Evolutionary conservation across 2,329 filamentous ascomycete genomes (phyloP), one percentile per base, ranked within the genome.

Genomic region (Xylaria sp.): DNA sequence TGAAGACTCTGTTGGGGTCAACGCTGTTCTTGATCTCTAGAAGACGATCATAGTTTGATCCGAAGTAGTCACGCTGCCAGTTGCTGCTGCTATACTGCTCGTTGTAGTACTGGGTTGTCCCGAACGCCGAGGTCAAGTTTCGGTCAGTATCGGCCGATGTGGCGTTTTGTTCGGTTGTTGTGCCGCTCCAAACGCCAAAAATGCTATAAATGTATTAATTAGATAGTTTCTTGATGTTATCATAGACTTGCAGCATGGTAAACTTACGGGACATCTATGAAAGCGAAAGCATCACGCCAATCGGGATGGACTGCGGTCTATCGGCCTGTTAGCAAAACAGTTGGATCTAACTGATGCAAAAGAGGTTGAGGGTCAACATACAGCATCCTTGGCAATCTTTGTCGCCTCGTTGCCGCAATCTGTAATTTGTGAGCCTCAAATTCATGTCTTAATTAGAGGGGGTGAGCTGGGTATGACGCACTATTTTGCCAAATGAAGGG

Each of bases 1-100:
- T 60, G 44, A 55, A 60, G 25, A 64, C 65, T 23, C 47, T 54
- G 12, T 61, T 55, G 9, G 37, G 60, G 37, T 64, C 60, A 62
- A 68, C 35, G 12, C 23, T 37, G 60, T 68, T 23, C 54, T 68
- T 64, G 37, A 67, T 58, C 51, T 59, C 16, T 9, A 67, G 23
- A 21, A 67, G 42, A 1, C 59, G 29, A 2, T 57, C 42, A 32
- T 67, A 67, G 29, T 67, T 67, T 2, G 65, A 63, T 29, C 60
- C 53, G 16, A 68, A 68, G 27, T 42, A 68, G 10, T 37, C 40
- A 10, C 2, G 3, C 35, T 64, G 53, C 53, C 47, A 64, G 27
- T 63, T 53, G 10, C 18, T 40, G 13, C 60, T 63, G 25, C 42
- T 40, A 29, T 48, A 64, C 16, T 62, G 42, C 37, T 64, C 60